A percentile compares a stretch with the other conserved stretches of the same genome.
These are phyloP conservation scores for Trichomonascaceae sp. DNA, from an alignment of 1,139 yeast genomes.

Conservation along the genomic window DNA sequence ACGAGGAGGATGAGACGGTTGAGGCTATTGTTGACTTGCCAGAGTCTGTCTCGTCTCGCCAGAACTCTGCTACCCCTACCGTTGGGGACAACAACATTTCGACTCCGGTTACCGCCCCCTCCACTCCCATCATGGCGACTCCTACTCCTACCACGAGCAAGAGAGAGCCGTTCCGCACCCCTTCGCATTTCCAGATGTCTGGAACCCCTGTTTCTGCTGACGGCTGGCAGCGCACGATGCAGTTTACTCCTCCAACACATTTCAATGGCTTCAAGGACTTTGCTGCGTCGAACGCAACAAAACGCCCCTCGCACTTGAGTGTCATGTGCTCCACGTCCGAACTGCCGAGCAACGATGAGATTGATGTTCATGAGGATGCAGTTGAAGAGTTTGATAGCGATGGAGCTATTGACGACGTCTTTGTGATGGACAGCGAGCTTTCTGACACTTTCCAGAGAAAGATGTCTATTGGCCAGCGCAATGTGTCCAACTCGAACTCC, in stretches of 20 bases:
- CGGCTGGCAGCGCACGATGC: constrained; percentile 25
- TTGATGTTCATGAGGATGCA: constrained; percentile 4
- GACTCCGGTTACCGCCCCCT: constrained; percentile 5
- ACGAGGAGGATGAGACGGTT: constrained; percentile 1
- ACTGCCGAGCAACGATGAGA: constrained; percentile 2
- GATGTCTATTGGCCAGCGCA: constrained; percentile 5
- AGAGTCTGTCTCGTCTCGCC: neutral
- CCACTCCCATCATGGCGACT: constrained; percentile 9
- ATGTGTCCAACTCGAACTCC: constrained; percentile 9
- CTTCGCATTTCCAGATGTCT: constrained; percentile 15
- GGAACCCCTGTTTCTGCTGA: constrained; percentile 7
- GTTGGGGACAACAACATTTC: constrained; percentile 10
- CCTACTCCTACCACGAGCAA: constrained; percentile 19
- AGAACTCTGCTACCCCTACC: constrained; percentile 8
- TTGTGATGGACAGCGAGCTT: constrained; percentile 19
- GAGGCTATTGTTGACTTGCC: neutral
- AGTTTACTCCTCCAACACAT: constrained; percentile 25
- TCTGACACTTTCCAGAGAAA: constrained; percentile 3
- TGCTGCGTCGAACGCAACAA: constrained; percentile 8
- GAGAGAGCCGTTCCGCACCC: constrained; percentile 32
- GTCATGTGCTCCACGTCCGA: constrained; percentile 6
- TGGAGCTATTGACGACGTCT: constrained; percentile 13
- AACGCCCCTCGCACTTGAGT: constrained; percentile 9
- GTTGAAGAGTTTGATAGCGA: constrained; percentile 7
- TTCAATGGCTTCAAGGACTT: constrained; percentile 2